Evolutionary conservation across 345 rosid species (phyloP).

Genomic region (Salix purpurea): DNA sequence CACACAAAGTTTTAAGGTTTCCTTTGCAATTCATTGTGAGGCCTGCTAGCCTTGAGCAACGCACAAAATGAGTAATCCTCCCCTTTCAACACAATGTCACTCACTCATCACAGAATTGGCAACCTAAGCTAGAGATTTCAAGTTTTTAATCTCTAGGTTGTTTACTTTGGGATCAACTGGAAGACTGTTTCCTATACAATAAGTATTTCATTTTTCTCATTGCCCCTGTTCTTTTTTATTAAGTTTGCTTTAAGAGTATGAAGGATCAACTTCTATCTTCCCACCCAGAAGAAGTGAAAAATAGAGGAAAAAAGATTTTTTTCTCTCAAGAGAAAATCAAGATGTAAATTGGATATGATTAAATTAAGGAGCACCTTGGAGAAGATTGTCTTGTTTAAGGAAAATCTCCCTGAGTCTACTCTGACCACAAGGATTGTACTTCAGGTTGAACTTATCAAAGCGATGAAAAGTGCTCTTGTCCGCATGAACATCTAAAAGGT

Average conservation of each 20-base stretch:
- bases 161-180: neutral
- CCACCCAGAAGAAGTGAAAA: neutral
- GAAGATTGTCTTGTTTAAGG: constrained; percentile 98
- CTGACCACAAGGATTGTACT: constrained; percentile 99
- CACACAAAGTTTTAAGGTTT: neutral
- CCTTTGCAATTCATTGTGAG: neutral
- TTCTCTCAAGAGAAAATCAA: neutral
- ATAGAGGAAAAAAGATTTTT: neutral
- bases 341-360: neutral
- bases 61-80: neutral
- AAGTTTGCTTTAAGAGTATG: neutral
- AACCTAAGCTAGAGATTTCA: neutral
- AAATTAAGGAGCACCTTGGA: constrained; percentile 62
- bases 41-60: neutral
- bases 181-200: neutral
- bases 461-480: constrained; percentile 99
- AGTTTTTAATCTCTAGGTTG: neutral
- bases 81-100: neutral
- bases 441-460: constrained; percentile 96
- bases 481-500: constrained; percentile 98
- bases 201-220: neutral
- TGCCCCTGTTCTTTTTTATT: neutral
- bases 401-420: constrained; percentile 99
- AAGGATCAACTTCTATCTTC: neutral
- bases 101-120: neutral